Evolutionary conservation across 768 basidiomycete genomes (phyloP).

Genomic region (Tulasnella sp.): DNA sequence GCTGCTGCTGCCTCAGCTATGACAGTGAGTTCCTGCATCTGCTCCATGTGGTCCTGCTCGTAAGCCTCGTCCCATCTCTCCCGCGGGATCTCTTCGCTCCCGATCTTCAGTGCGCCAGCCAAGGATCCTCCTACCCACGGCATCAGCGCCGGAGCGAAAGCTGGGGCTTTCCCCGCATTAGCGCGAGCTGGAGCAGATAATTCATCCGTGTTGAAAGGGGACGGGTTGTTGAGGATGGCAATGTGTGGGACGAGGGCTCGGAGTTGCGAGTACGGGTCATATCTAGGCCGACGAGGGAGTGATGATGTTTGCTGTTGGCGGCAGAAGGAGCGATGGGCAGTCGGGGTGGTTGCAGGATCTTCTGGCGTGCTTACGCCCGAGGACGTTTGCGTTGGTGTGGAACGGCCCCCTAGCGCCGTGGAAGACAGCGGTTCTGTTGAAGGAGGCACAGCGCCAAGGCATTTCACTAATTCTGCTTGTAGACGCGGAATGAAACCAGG

Average conservation of each 20-base stretch:
- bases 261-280: conserved; percentile 66
- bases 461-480: conserved; percentile 62
- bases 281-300: conserved; percentile 23
- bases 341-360: not conserved
- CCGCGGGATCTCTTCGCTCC: conserved; percentile 67
- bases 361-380: not conserved
- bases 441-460: conserved; percentile 37
- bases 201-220: conserved; percentile 36
- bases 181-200: conserved; percentile 40
- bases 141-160: conserved; percentile 69
- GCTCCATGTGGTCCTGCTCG: conserved; percentile 27
- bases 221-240: conserved; percentile 77
- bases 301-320: conserved; percentile 18
- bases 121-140: conserved; percentile 92
- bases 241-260: conserved; percentile 62
- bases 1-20: conserved; percentile 20
- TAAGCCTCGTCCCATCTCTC: conserved; percentile 77
- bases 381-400: conserved; percentile 4
- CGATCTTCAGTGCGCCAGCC: conserved; percentile 85
- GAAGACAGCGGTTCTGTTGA: conserved; percentile 26
- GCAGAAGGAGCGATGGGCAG: not conserved
- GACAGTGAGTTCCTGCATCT: conserved; percentile 14
- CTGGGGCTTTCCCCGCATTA: conserved; percentile 76
- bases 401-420: not conserved
- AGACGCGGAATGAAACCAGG: conserved; percentile 88